Conservation (phyloP, 257 asterid genomes). For the Fraxinus quadrangulata region DNA sequence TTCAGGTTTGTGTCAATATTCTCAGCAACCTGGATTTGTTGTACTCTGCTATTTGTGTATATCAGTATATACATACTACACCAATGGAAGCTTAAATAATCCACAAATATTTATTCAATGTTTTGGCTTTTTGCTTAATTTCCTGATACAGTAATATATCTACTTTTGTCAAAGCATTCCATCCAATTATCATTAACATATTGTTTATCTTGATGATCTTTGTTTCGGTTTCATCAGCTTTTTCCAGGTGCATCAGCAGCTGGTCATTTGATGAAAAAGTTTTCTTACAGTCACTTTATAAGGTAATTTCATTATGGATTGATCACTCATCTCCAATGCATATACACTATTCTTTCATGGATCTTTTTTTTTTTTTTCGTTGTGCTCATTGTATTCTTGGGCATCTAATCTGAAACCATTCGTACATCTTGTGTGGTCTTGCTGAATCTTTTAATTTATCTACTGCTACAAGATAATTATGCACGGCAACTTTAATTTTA, state of each 20-base stretch:
- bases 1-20: slow-evolving; percentile 53
- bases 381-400: too few relatives aligned
- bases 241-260: slow-evolving; percentile 55
- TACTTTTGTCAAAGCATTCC: neutral
- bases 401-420: too few relatives aligned
- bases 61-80: neutral
- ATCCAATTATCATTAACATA: neutral
- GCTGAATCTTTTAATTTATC: neutral
- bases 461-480: slow-evolving; percentile 7
- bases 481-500: neutral
- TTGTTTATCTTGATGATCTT: slow-evolving; percentile 22
- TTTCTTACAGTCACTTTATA: slow-evolving; percentile 76
- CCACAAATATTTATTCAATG: neutral
- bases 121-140: neutral
- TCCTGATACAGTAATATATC: neutral
- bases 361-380: neutral
- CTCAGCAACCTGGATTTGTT: slow-evolving; percentile 1
- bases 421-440: too few relatives aligned
- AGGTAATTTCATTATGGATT: slow-evolving; percentile 49
- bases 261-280: slow-evolving; percentile 82
- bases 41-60: neutral
- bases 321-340: neutral
- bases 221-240: slow-evolving; percentile 47
- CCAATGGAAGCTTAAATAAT: neutral
- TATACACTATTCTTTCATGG: neutral